Evolutionary conservation across 441 rosid species (phyloP), one percentile per base, ranked within the genome.

Genomic region (Capsella rubella): DNA sequence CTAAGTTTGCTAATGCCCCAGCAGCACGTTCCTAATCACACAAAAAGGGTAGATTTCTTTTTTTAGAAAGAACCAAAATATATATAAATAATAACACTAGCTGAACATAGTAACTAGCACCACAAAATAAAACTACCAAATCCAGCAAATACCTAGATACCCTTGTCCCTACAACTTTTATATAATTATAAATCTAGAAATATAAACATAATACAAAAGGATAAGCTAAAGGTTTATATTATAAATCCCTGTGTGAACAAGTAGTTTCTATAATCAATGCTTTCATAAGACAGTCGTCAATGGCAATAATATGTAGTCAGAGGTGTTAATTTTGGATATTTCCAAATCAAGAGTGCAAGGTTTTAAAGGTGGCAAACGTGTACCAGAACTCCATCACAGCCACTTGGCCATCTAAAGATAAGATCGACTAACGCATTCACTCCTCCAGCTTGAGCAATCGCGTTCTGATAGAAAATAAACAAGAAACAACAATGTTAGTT

Each of bases 1-100:
- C 97, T 84, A 95, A 81, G 85, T 93, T 95, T 18, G 98, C 99
- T 80, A 95, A 83, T 66, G 98, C 98, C 50, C 99, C 99, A 67
- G 99, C 98, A 59, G 95, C 97, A 60, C 97, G 93, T 83, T 95
- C 98, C 98, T 95, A 75, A 71, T 83, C 72, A 56, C 49, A 21
- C 27, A 16, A 65, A 21, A 53, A 55, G 11, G 45, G 7, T 52
- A 40, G 39, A 56, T 68, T 64, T 55, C 71, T 62, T 27, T 1
- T 32, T 55, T 61, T 45, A 69, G 69, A 67, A 66, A 72, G 49
- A 53, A 68, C 5, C 28, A 43, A 43, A 9, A 9, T 16, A 28
- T 11, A 5, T 7, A 5, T 28, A 34, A 29, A 10, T 4, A 9
- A 52, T 15, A 53, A 39, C 15, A 71, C 28, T 47, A 25, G 6